Evolutionary conservation across 768 basidiomycete genomes (phyloP), one percentile per base, ranked within the genome.

Genomic region (Crassisporium funariophilum): DNA sequence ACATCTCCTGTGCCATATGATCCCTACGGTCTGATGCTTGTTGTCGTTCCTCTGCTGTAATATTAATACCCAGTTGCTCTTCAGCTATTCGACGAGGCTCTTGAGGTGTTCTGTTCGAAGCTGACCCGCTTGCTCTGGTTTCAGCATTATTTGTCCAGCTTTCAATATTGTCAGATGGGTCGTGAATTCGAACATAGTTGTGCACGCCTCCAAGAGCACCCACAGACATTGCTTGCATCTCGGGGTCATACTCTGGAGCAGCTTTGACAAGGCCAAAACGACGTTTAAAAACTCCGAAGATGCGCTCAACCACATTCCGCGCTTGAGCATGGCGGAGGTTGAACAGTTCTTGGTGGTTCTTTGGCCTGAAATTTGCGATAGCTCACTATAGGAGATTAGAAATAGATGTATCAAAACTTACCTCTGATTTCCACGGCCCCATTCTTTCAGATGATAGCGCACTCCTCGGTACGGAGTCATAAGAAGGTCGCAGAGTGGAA

Each of bases 391-490:
- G 13, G 20, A 6, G n/a, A 29, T n/a, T n/a, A 46, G 13, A 10
- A 15, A 37, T 11, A 15, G 9, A 17, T 29, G 27, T 7, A 7
- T 7, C 20, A 46, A 41, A 22, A 37, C 41, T 38, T 23, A 58
- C 58, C 35, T 24, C 24, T 37, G 17, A 21, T 36, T 43, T 19
- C 37, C 52, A 20, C 33, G n/a, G 4, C 41, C 59, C 66, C 65
- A 69, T 37, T 72, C 67, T 10, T 54, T 47, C 4, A 72, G 53
- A 41, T 72, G 67, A 51, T 72, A 72, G 0, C 53, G 40, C 0
- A 63, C 56, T 10, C 61, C 58, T 2, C 47, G 40, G 48, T 68
- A 71, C n/a, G 65, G 68, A 3, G 62, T 49, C 12, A 73, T 53
- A 16, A 69, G 54, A 5, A 38, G 21, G 44, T 62, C 48, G 47